Conservation (phyloP, 208 protist genomes). For the Herpetomonas samuelpessoai region DNA sequence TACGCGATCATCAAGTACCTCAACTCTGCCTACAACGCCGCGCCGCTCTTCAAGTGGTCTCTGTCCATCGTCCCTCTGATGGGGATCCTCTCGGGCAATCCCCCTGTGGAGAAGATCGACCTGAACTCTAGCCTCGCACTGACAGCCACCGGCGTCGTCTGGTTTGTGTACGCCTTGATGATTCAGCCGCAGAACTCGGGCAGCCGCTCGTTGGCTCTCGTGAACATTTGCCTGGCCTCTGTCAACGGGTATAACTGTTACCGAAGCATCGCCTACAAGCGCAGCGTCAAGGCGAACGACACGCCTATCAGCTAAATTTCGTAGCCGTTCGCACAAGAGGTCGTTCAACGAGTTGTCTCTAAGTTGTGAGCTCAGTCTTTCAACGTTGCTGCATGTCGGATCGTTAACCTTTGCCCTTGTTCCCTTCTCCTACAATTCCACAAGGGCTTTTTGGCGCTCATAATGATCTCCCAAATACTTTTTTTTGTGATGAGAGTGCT, state of each 20-base stretch:
- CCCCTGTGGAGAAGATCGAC: conserved; percentile 85
- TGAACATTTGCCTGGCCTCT: conserved; percentile 79
- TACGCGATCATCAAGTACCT: conserved; percentile 66
- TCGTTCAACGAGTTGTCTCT: no score
- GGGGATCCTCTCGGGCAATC: conserved; percentile 75
- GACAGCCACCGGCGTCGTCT: conserved; percentile 69
- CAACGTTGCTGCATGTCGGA: no score
- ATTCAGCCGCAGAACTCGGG: conserved; percentile 90
- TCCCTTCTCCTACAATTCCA: no score
- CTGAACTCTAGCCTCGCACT: conserved; percentile 86
- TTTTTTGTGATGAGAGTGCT: no score
- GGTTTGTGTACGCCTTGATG: conserved; percentile 85
- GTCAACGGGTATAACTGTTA: conserved; percentile 89
- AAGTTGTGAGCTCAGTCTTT: no score
- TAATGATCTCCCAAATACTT: no score
- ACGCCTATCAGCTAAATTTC: conserved; percentile 20
- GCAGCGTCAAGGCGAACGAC: conserved; percentile 11
- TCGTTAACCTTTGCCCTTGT: no score
- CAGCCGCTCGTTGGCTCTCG: conserved; percentile 72
- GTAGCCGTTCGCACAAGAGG: no score
- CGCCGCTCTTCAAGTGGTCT: conserved; percentile 87
- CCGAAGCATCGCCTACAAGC: conserved; percentile 51
- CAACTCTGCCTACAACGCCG: conserved; percentile 85
- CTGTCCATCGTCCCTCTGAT: conserved; percentile 86
- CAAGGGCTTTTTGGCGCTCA: no score